A percentile compares a stretch with the other conserved stretches of the same genome.
Evolutionary conservation across 1,284 basidiomycete species (phyloP).

Genomic region (Ceratobasidium sp.): DNA sequence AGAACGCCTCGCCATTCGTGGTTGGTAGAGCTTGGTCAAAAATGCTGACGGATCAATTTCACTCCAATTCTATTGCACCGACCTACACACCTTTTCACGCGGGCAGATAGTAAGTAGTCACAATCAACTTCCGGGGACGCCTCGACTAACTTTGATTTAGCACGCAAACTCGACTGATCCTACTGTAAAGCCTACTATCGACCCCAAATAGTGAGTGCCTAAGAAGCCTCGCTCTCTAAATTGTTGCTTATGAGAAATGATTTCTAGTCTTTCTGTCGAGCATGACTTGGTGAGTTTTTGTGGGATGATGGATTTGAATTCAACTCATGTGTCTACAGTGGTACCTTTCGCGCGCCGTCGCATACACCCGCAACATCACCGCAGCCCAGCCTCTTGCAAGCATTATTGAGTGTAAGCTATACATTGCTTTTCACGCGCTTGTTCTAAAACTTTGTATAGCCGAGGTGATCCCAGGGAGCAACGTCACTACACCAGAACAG

Average conservation of each 20-base stretch:
- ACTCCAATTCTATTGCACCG: slow-evolving; percentile 28
- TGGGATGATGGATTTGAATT: not conserved
- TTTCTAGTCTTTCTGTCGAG: slow-evolving; percentile 24
- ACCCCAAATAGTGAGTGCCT: slow-evolving; percentile 30
- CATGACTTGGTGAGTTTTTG: slow-evolving; percentile 21
- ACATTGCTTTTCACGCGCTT: not conserved
- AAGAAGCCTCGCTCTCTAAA: not conserved
- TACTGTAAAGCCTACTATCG: slow-evolving; percentile 19
- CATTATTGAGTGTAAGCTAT: slow-evolving; percentile 18
- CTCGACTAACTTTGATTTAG: not conserved
- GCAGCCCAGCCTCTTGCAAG: slow-evolving; percentile 27
- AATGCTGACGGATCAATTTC: slow-evolving; percentile 19
- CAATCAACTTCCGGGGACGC: not conserved
- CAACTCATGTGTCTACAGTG: not conserved
- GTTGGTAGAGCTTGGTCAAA: slow-evolving; percentile 19
- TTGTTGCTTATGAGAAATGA: not conserved
- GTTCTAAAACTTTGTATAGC: not conserved
- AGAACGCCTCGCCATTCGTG: too few species aligned
- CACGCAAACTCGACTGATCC: slow-evolving; percentile 34
- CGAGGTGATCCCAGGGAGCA: slow-evolving; percentile 23
- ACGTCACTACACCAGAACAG: slow-evolving; percentile 26
- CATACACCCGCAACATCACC: slow-evolving; percentile 38
- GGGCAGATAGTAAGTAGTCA: slow-evolving; percentile 22
- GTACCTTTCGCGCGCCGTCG: slow-evolving; percentile 37
- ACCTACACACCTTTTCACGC: slow-evolving; percentile 34